Evolutionary conservation across 192 early-diverging fungal genomes (phyloP).

Genomic region (Podila horticola): DNA sequence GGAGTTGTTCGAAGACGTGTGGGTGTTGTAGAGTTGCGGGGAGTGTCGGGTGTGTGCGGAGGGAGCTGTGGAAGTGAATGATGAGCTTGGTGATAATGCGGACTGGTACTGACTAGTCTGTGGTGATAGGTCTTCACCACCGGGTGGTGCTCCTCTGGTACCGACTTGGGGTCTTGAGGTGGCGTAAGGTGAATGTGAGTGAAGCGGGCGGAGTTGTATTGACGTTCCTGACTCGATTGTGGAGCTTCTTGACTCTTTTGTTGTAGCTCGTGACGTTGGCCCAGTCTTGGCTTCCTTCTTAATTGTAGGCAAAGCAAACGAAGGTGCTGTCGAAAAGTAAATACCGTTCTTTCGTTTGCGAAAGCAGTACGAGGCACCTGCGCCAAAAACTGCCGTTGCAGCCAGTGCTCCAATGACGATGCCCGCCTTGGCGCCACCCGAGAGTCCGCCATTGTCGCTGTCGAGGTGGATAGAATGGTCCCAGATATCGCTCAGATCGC

Average conservation of each 20-base stretch:
- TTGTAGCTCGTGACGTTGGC: no score
- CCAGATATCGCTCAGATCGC: conserved; percentile 25
- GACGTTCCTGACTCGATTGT: no score
- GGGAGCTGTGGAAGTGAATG: background rate
- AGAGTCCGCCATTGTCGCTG: conserved; percentile 7
- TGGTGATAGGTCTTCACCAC: no score
- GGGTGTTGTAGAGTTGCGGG: background rate
- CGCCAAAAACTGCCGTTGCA: conserved; percentile 17
- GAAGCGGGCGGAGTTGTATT: no score
- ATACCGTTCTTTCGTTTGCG: no score
- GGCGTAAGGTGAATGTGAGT: no score
- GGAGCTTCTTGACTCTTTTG: no score
- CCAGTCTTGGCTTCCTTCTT: no score
- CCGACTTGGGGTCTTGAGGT: no score
- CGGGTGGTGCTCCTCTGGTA: no score
- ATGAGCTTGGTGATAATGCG: background rate
- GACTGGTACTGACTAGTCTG: background rate
- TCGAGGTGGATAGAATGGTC: background rate
- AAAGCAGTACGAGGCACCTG: background rate
- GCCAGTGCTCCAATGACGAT: conserved; percentile 17
- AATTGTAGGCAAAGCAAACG: no score
- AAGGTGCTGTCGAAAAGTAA: no score
- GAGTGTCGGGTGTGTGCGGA: background rate
- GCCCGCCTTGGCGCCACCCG: conserved; percentile 32
- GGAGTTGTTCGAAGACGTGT: background rate